These are phyloP conservation scores for Pleurotus tuoliensis DNA, from an alignment of 768 basidiomycete genomes.

Conservation along the genomic window DNA sequence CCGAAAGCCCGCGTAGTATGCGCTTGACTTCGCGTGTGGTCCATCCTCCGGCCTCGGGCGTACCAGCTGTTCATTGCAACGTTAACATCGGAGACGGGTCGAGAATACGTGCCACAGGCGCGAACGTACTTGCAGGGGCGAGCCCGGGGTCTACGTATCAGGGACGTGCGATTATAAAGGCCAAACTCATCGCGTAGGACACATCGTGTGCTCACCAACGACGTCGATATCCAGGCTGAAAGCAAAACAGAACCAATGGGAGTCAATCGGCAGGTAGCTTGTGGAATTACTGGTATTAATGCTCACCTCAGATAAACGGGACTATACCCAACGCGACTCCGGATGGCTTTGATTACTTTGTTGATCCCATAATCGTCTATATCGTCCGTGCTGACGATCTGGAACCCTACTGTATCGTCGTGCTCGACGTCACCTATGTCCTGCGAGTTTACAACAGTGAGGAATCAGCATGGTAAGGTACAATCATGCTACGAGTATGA, in stretches of 20 bases:
- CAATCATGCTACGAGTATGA: neutral
- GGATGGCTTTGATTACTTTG: slow-evolving; percentile 53
- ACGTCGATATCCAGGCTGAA: slow-evolving; percentile 60
- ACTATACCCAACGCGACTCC: slow-evolving; percentile 48
- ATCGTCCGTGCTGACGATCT: slow-evolving; percentile 56
- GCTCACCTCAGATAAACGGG: slow-evolving; percentile 61
- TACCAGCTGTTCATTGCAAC: slow-evolving; percentile 12
- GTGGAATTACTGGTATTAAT: neutral
- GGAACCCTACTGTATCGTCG: slow-evolving; percentile 55
- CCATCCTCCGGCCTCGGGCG: slow-evolving; percentile 49
- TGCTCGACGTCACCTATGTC: slow-evolving; percentile 42
- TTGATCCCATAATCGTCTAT: slow-evolving; percentile 58
- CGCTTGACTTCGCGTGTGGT: slow-evolving; percentile 61
- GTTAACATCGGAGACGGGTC: neutral
- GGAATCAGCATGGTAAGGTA: neutral
- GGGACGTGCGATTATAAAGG: neutral
- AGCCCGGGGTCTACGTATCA: slow-evolving; percentile 46
- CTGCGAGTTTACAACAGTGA: slow-evolving; percentile 15
- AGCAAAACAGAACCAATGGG: neutral
- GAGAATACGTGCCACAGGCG: neutral
- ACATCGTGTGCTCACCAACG: slow-evolving; percentile 33
- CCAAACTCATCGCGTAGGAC: neutral
- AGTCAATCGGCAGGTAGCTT: neutral
- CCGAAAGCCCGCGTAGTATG: slow-evolving; percentile 56
- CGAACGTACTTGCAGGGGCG: slow-evolving; percentile 52